These are phyloP conservation scores for Fusarium setosum DNA, from an alignment of 2,329 filamentous ascomycete species.

Conservation along the genomic window DNA sequence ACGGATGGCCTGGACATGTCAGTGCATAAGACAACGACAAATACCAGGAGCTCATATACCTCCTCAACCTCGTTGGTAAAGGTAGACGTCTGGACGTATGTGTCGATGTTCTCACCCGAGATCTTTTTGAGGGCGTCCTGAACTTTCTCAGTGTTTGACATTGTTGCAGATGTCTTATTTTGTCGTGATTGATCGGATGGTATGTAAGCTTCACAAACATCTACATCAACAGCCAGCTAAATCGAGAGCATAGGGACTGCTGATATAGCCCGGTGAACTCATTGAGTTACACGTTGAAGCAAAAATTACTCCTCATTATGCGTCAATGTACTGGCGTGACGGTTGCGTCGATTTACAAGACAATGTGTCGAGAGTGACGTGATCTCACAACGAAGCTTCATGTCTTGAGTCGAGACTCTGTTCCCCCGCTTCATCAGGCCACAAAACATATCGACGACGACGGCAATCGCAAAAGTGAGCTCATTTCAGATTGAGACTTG, in stretches of 20 bases:
- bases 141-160: conserved; percentile 2
- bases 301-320: no score
- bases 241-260: no score
- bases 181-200: no score
- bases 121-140: conserved; percentile 7
- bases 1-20: background rate
- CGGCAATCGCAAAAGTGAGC: background rate
- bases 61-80: conserved; percentile 3
- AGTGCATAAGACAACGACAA: background rate
- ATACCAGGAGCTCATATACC: background rate
- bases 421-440: background rate
- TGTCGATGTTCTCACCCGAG: conserved; percentile 2
- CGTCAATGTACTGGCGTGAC: background rate
- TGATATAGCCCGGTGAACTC: background rate
- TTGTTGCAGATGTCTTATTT: background rate
- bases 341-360: no score
- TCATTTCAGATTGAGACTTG: background rate
- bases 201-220: no score
- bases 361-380: background rate
- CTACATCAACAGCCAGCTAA: no score
- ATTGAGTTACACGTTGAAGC: background rate
- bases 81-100: background rate
- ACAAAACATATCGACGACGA: background rate
- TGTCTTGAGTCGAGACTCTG: background rate
- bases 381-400: background rate